phyloP scores from a whole-genome alignment of 2,329 filamentous ascomycete genomes.

The Sporothrix brasiliensis region DNA sequence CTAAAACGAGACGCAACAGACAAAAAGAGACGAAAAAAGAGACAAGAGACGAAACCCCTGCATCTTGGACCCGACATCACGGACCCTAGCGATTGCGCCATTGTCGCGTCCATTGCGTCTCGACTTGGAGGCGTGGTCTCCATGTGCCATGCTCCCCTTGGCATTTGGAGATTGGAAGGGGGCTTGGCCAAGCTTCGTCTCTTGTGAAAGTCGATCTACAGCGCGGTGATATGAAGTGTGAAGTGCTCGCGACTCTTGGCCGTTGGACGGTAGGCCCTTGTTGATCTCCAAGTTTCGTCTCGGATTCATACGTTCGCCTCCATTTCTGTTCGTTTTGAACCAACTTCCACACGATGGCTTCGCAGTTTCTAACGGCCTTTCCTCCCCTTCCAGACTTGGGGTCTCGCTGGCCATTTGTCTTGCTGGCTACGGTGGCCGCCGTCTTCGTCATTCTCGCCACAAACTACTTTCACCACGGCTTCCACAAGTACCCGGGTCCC shows the following conservation, averaged over 20 bases:
- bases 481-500: constrained; percentile 72
- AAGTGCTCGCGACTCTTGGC: too few relatives aligned
- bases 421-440: constrained; percentile 46
- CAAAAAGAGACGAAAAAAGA: not conserved
- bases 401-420: constrained; percentile 35
- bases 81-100: constrained; percentile 5
- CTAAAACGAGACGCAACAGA: not conserved
- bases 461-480: constrained; percentile 56
- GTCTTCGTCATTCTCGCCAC: constrained; percentile 36
- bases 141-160: too few relatives aligned
- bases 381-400: not conserved
- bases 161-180: too few relatives aligned
- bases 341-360: not conserved
- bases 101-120: constrained; percentile 18
- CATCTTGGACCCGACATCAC: not conserved
- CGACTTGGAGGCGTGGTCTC: not conserved
- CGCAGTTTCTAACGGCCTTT: not conserved
- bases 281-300: not conserved
- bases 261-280: too few relatives aligned
- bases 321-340: not conserved
- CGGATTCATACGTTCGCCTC: too few relatives aligned
- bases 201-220: not conserved
- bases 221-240: not conserved
- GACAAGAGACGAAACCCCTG: not conserved
- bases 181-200: too few relatives aligned